Conservation (phyloP, 495 filamentous ascomycete genomes). For the Penicillium cinerascens region DNA sequence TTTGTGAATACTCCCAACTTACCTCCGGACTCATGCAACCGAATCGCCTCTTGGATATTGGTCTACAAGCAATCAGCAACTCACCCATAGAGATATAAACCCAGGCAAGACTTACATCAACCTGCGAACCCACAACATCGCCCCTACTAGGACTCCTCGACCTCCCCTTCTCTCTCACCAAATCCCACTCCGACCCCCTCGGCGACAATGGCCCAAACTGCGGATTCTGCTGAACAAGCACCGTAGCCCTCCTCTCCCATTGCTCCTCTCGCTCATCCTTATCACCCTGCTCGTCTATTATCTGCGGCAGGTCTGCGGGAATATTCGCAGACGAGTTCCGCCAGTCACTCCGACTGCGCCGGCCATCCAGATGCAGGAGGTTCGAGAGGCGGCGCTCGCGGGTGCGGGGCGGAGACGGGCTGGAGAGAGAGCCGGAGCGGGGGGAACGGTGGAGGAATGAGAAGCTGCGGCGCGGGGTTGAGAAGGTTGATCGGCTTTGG, state of each 20-base stretch:
- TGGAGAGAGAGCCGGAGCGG: slow-evolving; percentile 36
- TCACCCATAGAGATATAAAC: not conserved
- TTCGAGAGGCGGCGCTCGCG: slow-evolving; percentile 59
- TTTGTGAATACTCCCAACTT: slow-evolving; percentile 16
- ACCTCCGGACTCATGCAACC: slow-evolving; percentile 82
- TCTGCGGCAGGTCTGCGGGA: slow-evolving; percentile 74
- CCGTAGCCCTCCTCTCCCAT: slow-evolving; percentile 89
- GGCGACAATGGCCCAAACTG: slow-evolving; percentile 27
- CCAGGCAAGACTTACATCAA: slow-evolving; percentile 36
- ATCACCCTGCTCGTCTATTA: slow-evolving; percentile 49
- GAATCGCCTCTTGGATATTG: slow-evolving; percentile 93
- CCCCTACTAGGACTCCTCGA: slow-evolving; percentile 36
- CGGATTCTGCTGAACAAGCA: slow-evolving; percentile 68
- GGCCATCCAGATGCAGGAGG: slow-evolving; percentile 60
- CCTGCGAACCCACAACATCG: slow-evolving; percentile 35
- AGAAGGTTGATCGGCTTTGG: slow-evolving; percentile 7
- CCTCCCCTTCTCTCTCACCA: slow-evolving; percentile 11
- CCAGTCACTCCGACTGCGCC: slow-evolving; percentile 50
- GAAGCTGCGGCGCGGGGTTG: slow-evolving; percentile 44
- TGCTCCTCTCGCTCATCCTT: slow-evolving; percentile 51
- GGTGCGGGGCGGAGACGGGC: slow-evolving; percentile 22
- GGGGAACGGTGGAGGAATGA: slow-evolving; percentile 48
- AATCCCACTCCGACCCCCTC: slow-evolving; percentile 9
- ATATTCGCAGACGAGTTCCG: slow-evolving; percentile 64
- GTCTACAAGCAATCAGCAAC: slow-evolving; percentile 41